phyloP scores from a whole-genome alignment of 2,329 filamentous ascomycete genomes.

The Colletotrichum siamense region DNA sequence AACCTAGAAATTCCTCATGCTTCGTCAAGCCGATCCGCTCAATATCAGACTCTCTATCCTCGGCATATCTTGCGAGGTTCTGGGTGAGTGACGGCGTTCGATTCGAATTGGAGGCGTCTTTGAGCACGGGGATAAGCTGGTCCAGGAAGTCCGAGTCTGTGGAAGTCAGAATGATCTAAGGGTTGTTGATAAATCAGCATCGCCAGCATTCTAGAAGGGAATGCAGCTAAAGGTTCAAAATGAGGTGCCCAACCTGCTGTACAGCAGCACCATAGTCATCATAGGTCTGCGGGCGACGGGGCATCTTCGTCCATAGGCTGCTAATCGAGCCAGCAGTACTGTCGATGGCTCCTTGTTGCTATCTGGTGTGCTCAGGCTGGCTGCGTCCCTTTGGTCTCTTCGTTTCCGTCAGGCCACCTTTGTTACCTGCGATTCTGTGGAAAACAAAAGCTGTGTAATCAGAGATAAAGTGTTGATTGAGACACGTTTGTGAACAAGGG shows the following conservation, averaged over 20 bases:
- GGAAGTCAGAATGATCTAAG: conserved; percentile 87
- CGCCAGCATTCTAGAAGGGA: not conserved
- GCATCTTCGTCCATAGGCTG: conserved; percentile 37
- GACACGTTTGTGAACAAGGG: not conserved
- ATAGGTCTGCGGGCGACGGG: conserved; percentile 48
- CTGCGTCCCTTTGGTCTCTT: not conserved
- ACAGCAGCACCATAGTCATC: conserved; percentile 54
- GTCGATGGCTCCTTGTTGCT: not conserved
- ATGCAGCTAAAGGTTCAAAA: not conserved
- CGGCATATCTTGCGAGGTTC: conserved; percentile 80
- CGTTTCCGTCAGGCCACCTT: not conserved
- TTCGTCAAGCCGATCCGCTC: conserved; percentile 94
- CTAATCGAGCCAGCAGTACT: not conserved
- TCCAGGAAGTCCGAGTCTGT: conserved; percentile 95
- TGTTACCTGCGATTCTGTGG: not conserved
- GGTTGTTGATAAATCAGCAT: not conserved
- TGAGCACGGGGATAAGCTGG: conserved; percentile 91
- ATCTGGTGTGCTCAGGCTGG: not conserved
- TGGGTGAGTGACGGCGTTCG: conserved; percentile 77
- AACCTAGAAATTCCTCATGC: conserved; percentile 94
- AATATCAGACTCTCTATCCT: conserved; percentile 88
- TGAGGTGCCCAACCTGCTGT: conserved; percentile 41
- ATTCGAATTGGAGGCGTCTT: conserved; percentile 82
- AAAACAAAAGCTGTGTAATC: not conserved
- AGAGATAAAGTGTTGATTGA: not conserved